Evolutionary conservation across 83 land plant species (phyloP), one percentile per base, ranked within the genome.

Genomic region (Picea abies): DNA sequence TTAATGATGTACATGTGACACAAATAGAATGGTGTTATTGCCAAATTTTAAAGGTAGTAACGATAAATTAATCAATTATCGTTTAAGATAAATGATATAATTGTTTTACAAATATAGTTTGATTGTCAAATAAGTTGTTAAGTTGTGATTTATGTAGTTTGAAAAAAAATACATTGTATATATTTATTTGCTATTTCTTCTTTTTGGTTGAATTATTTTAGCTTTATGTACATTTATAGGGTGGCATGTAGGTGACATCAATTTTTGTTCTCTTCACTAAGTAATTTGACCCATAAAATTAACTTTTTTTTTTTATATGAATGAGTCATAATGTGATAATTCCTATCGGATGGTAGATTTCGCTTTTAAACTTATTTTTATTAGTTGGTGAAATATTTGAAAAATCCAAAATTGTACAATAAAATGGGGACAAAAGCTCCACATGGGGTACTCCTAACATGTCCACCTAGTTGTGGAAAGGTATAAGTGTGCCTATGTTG

Each of bases 391-490:
- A 87, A 84, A 68, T 96, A 96, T 84, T 87, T 96, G 87, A 96
- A 94, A 91, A 93, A 94, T 83, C 99, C 96, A 16, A 94, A 93
- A 77, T 84, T 90, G 11, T 96, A 93, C 88, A 93, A 92, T 83
- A 87, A 90, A 80, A 86, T 93, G 91, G 96, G 96, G 25, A 94
- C 92, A 75, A 96, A 93, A 76, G 93, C 97, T 85, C 98, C 95
- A 4, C 98, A 94, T 84, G 97, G 97, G 9, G 95, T 96, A 41
- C 94, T 96, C 71, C 73, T 96, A 71, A 89, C 86, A 47, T 97
- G 99, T 4, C 96, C 96, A 68, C 97, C 97, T 82, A 94, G 97
- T 37, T 96, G 97, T 91, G 99, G 99, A 10, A 96, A 96, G 96
- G 94, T 92, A n/a, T 75, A 93, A 62, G 87, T 94, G 60, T n/a